Base-by-base conservation (phyloP, 768 basidiomycete genomes). In the Boletales sp. region DNA sequence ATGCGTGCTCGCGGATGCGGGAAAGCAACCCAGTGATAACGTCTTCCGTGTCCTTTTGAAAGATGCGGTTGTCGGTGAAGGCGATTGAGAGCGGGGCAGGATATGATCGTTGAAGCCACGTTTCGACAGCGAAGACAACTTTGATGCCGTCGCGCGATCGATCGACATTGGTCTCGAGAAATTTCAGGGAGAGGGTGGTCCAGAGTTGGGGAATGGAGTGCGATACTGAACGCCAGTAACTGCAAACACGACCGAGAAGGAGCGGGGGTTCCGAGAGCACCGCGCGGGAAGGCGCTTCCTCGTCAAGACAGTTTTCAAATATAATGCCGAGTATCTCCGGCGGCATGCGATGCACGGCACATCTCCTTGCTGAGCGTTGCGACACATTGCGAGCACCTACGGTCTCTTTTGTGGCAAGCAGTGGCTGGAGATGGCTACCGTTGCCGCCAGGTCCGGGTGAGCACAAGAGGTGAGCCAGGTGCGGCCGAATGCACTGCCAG, bases 291-390 rank as follows among this genome's bases (percentile, higher is more conserved):
- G 48, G 21, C 14, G 42, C 34, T 2, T 35, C 35, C 28, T 33
- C 41, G 33, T 53, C 46, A 15, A 63, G 41, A 33, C 55, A 65
- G 17, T 40, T 38, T 49, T 65, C 61, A 33, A 65, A 65, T 7
- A 65, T 59, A 21, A 57, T 54, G 14, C 56, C 54, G 2, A 76
- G 56, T 78, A 82, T 67, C 68, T 82, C 58, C 1, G 64, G 63
- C 5, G 63, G 64, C 18, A 66, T 51, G 12, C 57, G 47, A 18
- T 55, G 47, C 7, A 46, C 34, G 14, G 50, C 40, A 41, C 50
- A 31, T 12, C 19, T 32, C 25, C 25, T 9, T 18, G 33, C 25
- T n/a, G 47, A 15, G 14, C 6, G 8, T 14, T 42, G 21, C 4
- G 35, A 35, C 30, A 17, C 6, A 28, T 12, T 50, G 33, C 17